A percentile compares a stretch with the other conserved stretches of the same genome.
These are phyloP conservation scores for Paraleonurus japonicus DNA, from an alignment of 257 asterid species.

Conservation along the genomic window DNA sequence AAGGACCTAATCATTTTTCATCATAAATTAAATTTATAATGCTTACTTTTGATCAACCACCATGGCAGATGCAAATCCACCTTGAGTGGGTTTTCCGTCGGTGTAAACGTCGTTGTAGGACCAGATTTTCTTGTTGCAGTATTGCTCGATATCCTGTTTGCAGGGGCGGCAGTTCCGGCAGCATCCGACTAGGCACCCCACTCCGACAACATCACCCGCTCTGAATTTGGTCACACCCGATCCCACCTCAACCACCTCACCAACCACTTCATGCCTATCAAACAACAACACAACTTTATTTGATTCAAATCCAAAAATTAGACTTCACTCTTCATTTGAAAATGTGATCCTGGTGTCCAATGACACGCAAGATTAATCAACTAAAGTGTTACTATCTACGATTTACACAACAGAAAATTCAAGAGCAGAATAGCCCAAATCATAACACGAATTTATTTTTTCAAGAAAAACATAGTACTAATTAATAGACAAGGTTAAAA, in stretches of 20 bases:
- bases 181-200: constrained; percentile 78
- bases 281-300: background rate
- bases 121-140: constrained; percentile 95
- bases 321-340: too few relatives aligned
- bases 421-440: background rate
- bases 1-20: too few relatives aligned
- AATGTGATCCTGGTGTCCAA: too few relatives aligned
- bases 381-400: too few relatives aligned
- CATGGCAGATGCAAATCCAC: constrained; percentile 81
- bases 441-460: background rate
- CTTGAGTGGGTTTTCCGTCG: constrained; percentile 88
- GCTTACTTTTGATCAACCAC: constrained; percentile 85
- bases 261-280: constrained; percentile 88
- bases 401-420: too few relatives aligned
- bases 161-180: constrained; percentile 71
- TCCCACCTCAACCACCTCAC: constrained; percentile 90
- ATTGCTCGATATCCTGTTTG: constrained; percentile 73
- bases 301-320: background rate
- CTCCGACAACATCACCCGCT: constrained; percentile 78
- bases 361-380: too few relatives aligned
- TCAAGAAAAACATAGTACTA: background rate
- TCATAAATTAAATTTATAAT: background rate
- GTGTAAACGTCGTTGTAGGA: constrained; percentile 84
- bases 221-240: constrained; percentile 63
- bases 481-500: too few relatives aligned